A percentile compares a stretch with the other conserved stretches of the same genome.
Evolutionary conservation across 768 basidiomycete species (phyloP).

Genomic region (Leucogyrophana mollusca): DNA sequence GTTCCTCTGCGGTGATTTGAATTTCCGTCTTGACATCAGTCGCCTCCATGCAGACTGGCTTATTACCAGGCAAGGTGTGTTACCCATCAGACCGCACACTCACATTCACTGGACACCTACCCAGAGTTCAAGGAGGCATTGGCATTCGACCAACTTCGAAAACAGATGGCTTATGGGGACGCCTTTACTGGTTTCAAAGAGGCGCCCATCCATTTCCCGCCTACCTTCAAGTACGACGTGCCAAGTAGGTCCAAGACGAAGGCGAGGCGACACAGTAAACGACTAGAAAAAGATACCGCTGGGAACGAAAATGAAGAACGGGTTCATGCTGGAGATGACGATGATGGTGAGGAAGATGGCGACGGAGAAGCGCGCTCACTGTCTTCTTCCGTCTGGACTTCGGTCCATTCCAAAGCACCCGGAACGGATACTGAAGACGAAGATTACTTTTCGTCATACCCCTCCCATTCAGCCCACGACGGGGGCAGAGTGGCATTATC

Average conservation of each 20-base stretch:
- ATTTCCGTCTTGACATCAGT: constrained; percentile 87
- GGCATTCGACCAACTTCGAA: constrained; percentile 84
- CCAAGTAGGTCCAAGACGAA: constrained; percentile 49
- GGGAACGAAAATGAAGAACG: constrained; percentile 41
- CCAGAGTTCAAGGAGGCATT: constrained; percentile 83
- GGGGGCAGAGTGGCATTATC: constrained; percentile 38
- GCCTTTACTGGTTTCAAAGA: constrained; percentile 81
- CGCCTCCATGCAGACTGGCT: constrained; percentile 95
- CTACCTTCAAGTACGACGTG: constrained; percentile 94
- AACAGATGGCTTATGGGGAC: constrained; percentile 66
- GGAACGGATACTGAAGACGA: constrained; percentile 42
- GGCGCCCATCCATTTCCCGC: constrained; percentile 79
- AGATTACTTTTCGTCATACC: constrained; percentile 32
- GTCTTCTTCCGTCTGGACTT: constrained; percentile 52
- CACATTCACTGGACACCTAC: constrained; percentile 1
- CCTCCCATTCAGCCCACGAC: constrained; percentile 27
- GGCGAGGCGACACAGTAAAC: constrained; percentile 33
- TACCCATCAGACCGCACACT: background rate
- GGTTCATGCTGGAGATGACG: constrained; percentile 28
- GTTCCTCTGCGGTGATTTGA: constrained; percentile 89
- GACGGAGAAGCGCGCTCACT: constrained; percentile 50
- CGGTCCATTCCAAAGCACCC: constrained; percentile 36
- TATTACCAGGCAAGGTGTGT: constrained; percentile 71
- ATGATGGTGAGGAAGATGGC: constrained; percentile 38
- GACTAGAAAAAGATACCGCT: constrained; percentile 31